Evolutionary conservation across 495 filamentous ascomycete species (phyloP).

Genomic region (Bathelium albidoporum): DNA sequence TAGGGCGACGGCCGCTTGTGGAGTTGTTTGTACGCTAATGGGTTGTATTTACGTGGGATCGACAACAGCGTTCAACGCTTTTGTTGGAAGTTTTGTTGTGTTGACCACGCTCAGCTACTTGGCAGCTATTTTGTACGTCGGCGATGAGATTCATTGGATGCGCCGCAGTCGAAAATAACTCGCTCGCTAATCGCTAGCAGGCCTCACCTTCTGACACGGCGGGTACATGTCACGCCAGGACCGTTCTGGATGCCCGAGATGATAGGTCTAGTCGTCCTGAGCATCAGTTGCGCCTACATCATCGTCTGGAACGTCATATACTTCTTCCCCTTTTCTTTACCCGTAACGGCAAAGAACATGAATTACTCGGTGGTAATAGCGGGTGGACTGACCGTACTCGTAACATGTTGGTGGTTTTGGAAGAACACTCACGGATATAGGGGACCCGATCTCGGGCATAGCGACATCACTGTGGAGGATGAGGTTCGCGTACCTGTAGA

Average conservation of each 20-base stretch:
- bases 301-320: slow-evolving; percentile 57
- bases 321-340: slow-evolving; percentile 46
- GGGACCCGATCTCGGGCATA: neutral
- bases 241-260: slow-evolving; percentile 54
- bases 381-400: neutral
- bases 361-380: slow-evolving; percentile 2
- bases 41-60: slow-evolving; percentile 45
- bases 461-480: neutral
- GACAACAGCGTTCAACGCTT: slow-evolving; percentile 42
- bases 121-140: neutral
- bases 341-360: slow-evolving; percentile 50
- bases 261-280: slow-evolving; percentile 50
- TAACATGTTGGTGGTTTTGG: slow-evolving; percentile 3
- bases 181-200: neutral
- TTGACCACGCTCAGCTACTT: slow-evolving; percentile 46
- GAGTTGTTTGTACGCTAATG: slow-evolving; percentile 38
- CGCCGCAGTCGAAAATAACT: slow-evolving; percentile 44
- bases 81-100: slow-evolving; percentile 54
- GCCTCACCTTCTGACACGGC: slow-evolving; percentile 56
- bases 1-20: slow-evolving; percentile 43
- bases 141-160: neutral
- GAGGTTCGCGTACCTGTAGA: neutral
- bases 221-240: slow-evolving; percentile 53
- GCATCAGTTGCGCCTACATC: slow-evolving; percentile 51
- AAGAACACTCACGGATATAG: neutral